phyloP scores from a whole-genome alignment of 805 yeast species.

The Novakomyces olei region DNA sequence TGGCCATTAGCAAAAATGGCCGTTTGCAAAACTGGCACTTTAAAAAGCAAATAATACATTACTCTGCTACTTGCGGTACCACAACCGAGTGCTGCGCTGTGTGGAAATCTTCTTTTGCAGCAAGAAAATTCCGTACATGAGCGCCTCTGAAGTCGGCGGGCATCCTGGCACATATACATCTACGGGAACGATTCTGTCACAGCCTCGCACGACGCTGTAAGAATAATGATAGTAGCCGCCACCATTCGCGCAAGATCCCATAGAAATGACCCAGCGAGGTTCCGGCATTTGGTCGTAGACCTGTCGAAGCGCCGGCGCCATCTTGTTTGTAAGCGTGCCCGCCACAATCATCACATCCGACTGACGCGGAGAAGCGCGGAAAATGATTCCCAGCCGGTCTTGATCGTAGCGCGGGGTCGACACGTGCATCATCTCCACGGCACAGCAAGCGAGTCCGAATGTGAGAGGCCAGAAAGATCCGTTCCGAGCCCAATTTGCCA shows the following conservation, averaged over 20 bases:
- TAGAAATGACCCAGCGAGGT: slow-evolving; percentile 82
- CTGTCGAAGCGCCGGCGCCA: slow-evolving; percentile 86
- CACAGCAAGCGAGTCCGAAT: slow-evolving; percentile 81
- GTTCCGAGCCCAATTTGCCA: slow-evolving; percentile 79
- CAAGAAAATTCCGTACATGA: slow-evolving; percentile 76
- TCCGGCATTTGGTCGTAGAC: slow-evolving; percentile 89
- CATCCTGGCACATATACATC: slow-evolving; percentile 85
- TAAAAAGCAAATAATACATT: no score
- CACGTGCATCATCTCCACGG: slow-evolving; percentile 82
- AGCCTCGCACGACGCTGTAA: slow-evolving; percentile 72
- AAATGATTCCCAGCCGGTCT: slow-evolving; percentile 77
- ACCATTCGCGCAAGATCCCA: slow-evolving; percentile 89
- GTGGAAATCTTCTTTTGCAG: slow-evolving; percentile 76
- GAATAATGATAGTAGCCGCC: slow-evolving; percentile 86
- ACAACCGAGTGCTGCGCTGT: slow-evolving; percentile 53
- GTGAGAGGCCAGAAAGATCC: slow-evolving; percentile 89
- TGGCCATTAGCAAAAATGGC: no score
- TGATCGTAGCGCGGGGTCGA: slow-evolving; percentile 82
- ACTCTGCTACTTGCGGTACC: no score
- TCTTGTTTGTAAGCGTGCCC: slow-evolving; percentile 73
- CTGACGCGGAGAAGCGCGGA: slow-evolving; percentile 85
- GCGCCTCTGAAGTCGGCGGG: slow-evolving; percentile 79
- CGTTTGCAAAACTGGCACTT: no score
- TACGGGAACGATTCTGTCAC: slow-evolving; percentile 72
- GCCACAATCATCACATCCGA: slow-evolving; percentile 84